Evolutionary conservation across 768 basidiomycete genomes (phyloP), one percentile per base, ranked within the genome.

Genomic region (Leucosporidium scottii): DNA sequence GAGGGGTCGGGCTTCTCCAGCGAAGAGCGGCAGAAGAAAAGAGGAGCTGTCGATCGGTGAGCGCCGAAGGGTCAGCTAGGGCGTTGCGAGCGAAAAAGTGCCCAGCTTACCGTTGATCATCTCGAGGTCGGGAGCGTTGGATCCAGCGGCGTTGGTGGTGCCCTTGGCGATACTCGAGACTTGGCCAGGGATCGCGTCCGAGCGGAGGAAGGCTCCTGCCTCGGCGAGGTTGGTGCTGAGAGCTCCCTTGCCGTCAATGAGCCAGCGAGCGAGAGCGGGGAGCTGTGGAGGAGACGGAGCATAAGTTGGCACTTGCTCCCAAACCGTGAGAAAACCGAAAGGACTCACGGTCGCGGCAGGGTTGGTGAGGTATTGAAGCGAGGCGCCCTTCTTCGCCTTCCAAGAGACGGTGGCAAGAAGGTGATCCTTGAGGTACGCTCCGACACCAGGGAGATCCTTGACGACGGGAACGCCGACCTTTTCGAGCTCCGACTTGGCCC

Each of bases 381-480:
- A 62, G 1, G 66, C 27, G 1, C 70, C 70, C 30, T 30, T 48
- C 50, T 54, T 67, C 2, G 70, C 61, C 17, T 55, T 21, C 55
- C 67, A 71, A 18, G 28, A 13, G 9, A 67, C 15, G 4, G 51
- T 36, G 2, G 30, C 25, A 0, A 67, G 44, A 4, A 71, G 44
- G 48, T 71, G 70, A 20, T 71, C 70, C 56, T 80, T 79, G 25
- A 83, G 72, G 64, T 81, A 79, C 64, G 78, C 75, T 2, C 82
- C 82, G 31, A 83, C 82, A 28, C 75, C 77, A 3, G 79, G 79
- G 0, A 82, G 71, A 39, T 82, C 78, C 36, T 39, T 57, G 27
- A 64, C 51, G 44, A 72, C 51, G 20, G 61, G 18, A 8, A 68
- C 65, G 3, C 68, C 65, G 2, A 53, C 65, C n/a, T 58, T 39